Evolutionary conservation across 2,329 filamentous ascomycete species (phyloP), one percentile per base, ranked within the genome.

Genomic region (Rutstroemia sp.): DNA sequence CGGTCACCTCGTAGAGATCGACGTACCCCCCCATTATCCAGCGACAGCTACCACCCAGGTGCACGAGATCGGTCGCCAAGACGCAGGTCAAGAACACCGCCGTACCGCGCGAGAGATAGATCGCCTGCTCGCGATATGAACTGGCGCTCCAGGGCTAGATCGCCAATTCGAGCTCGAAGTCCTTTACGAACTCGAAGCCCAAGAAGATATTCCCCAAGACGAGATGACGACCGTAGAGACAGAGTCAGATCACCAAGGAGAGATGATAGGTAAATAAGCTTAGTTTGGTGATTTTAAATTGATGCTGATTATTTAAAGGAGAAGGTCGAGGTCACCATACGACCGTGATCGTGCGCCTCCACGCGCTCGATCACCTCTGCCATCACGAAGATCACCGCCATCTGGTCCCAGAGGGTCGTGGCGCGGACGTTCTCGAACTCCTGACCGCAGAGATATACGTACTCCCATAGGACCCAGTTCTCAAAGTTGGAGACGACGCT

Each of bases 401-500:
- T 55, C 64, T 53, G 65, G 76, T 49, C 72, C 72, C 46, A 58
- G 68, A 62, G 65, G 64, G 21, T 60, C 56, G 30, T 67, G 59
- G 50, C 63, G 68, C 38, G 59, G 58, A 41, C 76, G 78, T 48
- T 78, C 80, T 41, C 75, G 77, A 59, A 83, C 78, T 56, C 79
- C 79, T 51, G 73, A 75, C 44, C 75, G 77, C 47, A 72, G 78
- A 64, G 74, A 73, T 57, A 73, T 77, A 58, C 75, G 77, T 37
- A 69, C 73, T 54, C 58, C 59, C 9, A 67, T 71, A 42, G 71
- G 75, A 53, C 65, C 62, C 61, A 68, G 71, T 41, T 73, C 77
- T 19, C 74, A 78, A 56, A 76, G 72, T 48, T 78, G 75, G 76
- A 75, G 77, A 62, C 77, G 77, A 16, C 61, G 77, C 42, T 83